These are phyloP conservation scores for Penicillium malachiteum DNA, from an alignment of 495 filamentous ascomycete genomes.

Conservation along the genomic window DNA sequence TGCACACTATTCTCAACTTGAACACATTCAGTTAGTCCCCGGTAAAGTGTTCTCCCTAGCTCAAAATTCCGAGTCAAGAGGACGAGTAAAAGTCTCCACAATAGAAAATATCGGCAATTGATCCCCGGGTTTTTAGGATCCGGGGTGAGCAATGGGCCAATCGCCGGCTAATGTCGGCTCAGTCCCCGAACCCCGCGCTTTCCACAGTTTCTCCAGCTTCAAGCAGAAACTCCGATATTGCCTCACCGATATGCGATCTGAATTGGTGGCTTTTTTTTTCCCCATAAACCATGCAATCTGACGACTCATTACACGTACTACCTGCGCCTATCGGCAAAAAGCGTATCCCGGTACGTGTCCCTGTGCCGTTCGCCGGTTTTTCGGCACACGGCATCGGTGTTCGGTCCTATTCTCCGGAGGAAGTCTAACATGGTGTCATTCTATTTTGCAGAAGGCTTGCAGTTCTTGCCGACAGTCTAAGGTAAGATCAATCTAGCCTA, in stretches of 20 bases:
- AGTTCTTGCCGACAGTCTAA: slow-evolving; percentile 39
- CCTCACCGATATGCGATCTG: background rate
- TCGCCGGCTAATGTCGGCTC: slow-evolving; percentile 10
- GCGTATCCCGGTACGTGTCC: slow-evolving; percentile 36
- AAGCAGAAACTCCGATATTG: background rate
- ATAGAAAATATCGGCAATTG: background rate
- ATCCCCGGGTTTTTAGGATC: background rate
- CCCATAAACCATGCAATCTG: slow-evolving; percentile 20
- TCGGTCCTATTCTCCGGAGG: background rate
- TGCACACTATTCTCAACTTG: no score
- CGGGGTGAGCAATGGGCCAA: background rate
- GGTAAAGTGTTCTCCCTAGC: no score
- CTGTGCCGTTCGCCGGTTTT: background rate
- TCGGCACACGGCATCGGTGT: background rate
- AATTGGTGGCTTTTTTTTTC: background rate
- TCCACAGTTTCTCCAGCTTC: slow-evolving; percentile 1
- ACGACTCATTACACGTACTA: slow-evolving; percentile 26
- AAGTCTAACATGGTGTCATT: background rate
- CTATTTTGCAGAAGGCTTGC: slow-evolving; percentile 34
- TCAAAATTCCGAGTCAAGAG: no score
- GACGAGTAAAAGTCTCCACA: background rate
- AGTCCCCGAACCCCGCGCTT: slow-evolving; percentile 32
- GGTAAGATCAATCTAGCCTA: slow-evolving; percentile 12
- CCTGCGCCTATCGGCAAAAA: slow-evolving; percentile 34
- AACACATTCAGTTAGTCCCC: no score